Percentiles rank a stretch among this genome's conserved stretches.
These are phyloP conservation scores for Oryza longistaminata DNA, from an alignment of 176 grass and related monocot species.

Conservation along the genomic window DNA sequence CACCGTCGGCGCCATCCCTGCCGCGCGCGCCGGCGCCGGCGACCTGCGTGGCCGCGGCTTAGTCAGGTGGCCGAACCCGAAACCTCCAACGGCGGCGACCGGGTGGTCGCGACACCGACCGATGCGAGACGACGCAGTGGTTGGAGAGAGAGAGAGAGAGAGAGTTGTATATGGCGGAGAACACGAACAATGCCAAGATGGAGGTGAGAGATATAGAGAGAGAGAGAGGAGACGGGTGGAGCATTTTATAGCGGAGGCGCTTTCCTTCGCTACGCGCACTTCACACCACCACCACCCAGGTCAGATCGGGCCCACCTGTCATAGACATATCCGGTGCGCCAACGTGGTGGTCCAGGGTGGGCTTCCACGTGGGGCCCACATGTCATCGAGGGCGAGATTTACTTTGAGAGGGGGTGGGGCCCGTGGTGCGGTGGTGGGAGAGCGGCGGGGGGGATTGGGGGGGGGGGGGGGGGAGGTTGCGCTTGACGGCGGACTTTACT, in stretches of 20 bases:
- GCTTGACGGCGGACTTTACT: too few relatives aligned
- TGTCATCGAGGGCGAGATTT: not conserved
- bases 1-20: constrained; percentile 74
- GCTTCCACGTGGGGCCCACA: not conserved
- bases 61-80: constrained; percentile 7
- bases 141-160: constrained; percentile 23
- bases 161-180: constrained; percentile 9
- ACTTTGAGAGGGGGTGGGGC: too few relatives aligned
- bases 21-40: constrained; percentile 40
- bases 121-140: not conserved
- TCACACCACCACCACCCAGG: not conserved
- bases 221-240: not conserved
- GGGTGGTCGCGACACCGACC: constrained; percentile 2
- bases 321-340: not conserved
- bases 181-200: constrained; percentile 38
- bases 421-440: not conserved
- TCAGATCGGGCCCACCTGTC: not conserved
- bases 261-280: constrained; percentile 19
- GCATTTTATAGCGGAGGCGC: not conserved
- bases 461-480: too few relatives aligned
- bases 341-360: constrained; percentile 35
- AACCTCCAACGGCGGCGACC: not conserved
- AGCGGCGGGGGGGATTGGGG: not conserved
- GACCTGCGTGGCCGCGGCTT: constrained; percentile 11
- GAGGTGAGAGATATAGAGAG: constrained; percentile 7